Percentiles rank a stretch among this genome's conserved stretches.
phyloP scores from a whole-genome alignment of 106 monocot genomes.

The Acorus gramineus region DNA sequence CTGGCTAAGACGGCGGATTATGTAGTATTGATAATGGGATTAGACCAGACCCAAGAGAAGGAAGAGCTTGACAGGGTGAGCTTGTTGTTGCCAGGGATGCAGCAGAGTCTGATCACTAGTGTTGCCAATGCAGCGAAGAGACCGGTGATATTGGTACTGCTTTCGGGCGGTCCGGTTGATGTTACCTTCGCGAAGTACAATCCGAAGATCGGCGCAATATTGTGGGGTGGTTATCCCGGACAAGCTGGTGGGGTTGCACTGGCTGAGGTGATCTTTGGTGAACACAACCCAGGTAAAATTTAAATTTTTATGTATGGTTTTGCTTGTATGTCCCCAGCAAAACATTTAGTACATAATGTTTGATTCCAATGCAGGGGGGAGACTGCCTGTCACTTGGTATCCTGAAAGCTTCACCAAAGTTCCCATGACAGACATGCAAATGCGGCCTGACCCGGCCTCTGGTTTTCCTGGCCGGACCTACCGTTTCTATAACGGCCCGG shows the following conservation, averaged over 20 bases:
- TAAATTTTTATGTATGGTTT: not conserved
- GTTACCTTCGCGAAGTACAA: constrained; percentile 62
- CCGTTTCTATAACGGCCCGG: constrained; percentile 61
- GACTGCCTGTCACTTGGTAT: constrained; percentile 89
- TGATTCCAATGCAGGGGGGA: constrained; percentile 52
- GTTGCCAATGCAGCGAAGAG: constrained; percentile 63
- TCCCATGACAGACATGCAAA: constrained; percentile 94
- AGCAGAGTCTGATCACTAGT: constrained; percentile 43
- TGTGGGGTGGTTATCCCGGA: constrained; percentile 98
- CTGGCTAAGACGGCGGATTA: constrained; percentile 65
- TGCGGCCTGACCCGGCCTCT: constrained; percentile 59
- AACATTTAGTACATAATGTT: not conserved
- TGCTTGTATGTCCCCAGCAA: not conserved
- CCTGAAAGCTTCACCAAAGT: constrained; percentile 74
- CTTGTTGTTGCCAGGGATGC: constrained; percentile 67
- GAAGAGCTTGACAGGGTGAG: constrained; percentile 66
- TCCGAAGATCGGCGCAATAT: constrained; percentile 40
- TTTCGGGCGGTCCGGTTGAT: constrained; percentile 87
- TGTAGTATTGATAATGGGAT: constrained; percentile 76
- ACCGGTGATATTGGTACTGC: constrained; percentile 67
- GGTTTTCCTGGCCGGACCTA: constrained; percentile 88
- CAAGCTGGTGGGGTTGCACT: constrained; percentile 81
- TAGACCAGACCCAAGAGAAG: constrained; percentile 55
- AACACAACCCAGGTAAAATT: constrained; percentile 77
- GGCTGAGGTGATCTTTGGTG: constrained; percentile 61